Conservation (phyloP, 495 filamentous ascomycete genomes). For the Tricharina praecox region DNA sequence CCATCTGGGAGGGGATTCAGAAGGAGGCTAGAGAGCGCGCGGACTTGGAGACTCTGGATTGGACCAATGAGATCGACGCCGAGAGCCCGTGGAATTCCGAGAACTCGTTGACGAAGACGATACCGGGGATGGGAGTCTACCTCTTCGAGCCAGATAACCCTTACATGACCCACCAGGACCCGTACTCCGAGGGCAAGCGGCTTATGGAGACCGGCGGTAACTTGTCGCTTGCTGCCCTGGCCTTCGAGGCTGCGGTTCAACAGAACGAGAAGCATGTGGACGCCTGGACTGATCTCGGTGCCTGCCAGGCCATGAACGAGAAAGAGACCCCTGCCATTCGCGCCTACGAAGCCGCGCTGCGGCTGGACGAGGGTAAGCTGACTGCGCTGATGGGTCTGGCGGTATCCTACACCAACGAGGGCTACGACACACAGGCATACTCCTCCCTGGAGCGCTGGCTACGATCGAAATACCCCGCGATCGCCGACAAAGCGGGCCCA, state of each 20-base stretch:
- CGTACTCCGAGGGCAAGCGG: constrained; percentile 76
- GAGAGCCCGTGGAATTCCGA: constrained; percentile 21
- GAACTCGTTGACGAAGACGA: constrained; percentile 22
- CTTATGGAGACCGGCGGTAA: constrained; percentile 88
- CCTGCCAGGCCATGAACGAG: constrained; percentile 91
- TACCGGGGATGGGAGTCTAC: constrained; percentile 53
- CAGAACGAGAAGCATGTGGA: constrained; percentile 73
- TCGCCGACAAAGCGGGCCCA: constrained; percentile 54
- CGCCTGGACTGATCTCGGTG: constrained; percentile 82
- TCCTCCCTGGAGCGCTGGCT: constrained; percentile 95
- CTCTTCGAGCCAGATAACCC: constrained; percentile 88
- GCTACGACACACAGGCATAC: constrained; percentile 92
- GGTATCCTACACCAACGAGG: constrained; percentile 98
- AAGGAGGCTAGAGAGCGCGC: constrained; percentile 44
- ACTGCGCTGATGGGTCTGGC: constrained; percentile 85
- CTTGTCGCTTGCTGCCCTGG: constrained; percentile 78
- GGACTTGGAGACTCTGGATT: constrained; percentile 28
- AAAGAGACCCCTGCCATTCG: constrained; percentile 96
- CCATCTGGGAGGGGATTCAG: constrained; percentile 71
- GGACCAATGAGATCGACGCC: constrained; percentile 24
- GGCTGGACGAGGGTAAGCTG: constrained; percentile 69
- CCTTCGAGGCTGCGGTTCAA: constrained; percentile 93
- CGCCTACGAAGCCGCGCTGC: constrained; percentile 83
- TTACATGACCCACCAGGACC: constrained; percentile 56
- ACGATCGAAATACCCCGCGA: constrained; percentile 71